Evolutionary conservation across 176 grass and related monocot genomes (phyloP), one percentile per base, ranked within the genome.

Genomic region (Musa acuminata): DNA sequence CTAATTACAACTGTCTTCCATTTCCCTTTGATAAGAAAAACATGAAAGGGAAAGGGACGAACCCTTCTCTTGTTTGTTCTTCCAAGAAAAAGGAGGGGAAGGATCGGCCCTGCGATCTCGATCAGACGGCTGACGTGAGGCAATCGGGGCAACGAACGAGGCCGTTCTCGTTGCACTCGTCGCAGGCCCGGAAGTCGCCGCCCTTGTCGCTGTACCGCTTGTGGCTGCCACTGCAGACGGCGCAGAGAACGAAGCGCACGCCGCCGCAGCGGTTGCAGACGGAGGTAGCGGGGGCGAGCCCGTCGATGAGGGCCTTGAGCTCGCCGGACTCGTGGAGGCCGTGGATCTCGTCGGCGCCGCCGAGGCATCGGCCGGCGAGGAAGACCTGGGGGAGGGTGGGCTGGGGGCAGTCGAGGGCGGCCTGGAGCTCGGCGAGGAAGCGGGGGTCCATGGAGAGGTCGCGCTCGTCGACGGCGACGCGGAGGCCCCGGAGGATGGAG

Each of bases 321-420:
- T 92, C 86, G 43, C 92, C 89, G 62, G 77, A 91, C 82, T 87
- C 86, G 78, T 87, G 86, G 51, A 96, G 84, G 29, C 77, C 80
- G n/a, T 84, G 80, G 82, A 96, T 85, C 78, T 96, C 92, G 63
- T 96, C 86, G 24, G 82, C 86, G 20, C 88, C 82, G 14, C 92
- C 92, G 12, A 96, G 86, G 77, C 88, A 72, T 5, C 80, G 73
- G n/a, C 84, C 89, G 21, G 82, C 76, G 43, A 96, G 67, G 79
- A 96, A 91, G 52, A 96, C 77, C 80, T 96, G 92, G 13, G 92
- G 92, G 13, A 91, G 84, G 26, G 80, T 14, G 80, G 78, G 83
- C 20, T 71, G 74, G 20, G 80, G 85, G 0, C 77, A 81, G 66
- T 43, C 35, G 48, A 88, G 80, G 2, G 87, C 80, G 2, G 80